Base-by-base conservation (phyloP, 2,329 filamentous ascomycete genomes). In the Apiospora rasikravindrae region DNA sequence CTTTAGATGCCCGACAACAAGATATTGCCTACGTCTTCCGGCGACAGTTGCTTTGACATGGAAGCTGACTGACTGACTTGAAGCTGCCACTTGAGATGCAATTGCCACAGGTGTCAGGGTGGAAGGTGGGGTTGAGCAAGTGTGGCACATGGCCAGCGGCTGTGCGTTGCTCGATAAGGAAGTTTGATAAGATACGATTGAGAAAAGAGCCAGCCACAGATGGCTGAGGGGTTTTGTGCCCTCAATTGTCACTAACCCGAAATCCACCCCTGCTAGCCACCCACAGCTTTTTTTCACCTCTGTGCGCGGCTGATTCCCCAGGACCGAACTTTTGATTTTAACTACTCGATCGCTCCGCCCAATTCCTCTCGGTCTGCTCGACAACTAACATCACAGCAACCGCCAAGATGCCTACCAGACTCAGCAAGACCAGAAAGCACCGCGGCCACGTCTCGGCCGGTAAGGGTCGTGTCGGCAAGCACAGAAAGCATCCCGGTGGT, bases 381-480 rank as follows among this genome's bases (percentile, higher is more conserved):
- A 68, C 66, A 68, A 47, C 66, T 45, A 68, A 68, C 66, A 66
- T 47, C 68, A 69, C 45, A 78, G 74, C 73, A 76, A 64, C 82
- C 84, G 84, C 84, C 87, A 88, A 85, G 83, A 92, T 92, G 91
- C 92, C 92, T 91, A 93, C 92, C 86, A 88, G 91, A 85, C 88
- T 91, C 79, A 89, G 88, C 82, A 92, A 93, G 87, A 94, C 92
- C 86, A 89, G 92, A 87, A 94, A 93, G 90, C 91, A 91, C 90
- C 95, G 96, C 90, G 96, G 96, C 87, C 94, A 99, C 89, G 96
- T 99, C 85, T 97, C 94, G 84, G 94, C 95, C 90, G 96, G 96
- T 90, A 92, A 98, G 87, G 96, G 96, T 90, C 96, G 96, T 91
- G 87, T 98, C 85, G 96, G 96, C 86, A 98, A 98, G 93, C 95